Conservation (phyloP, 352 stramenopile species). For the Globisporangium recalcitrans region DNA sequence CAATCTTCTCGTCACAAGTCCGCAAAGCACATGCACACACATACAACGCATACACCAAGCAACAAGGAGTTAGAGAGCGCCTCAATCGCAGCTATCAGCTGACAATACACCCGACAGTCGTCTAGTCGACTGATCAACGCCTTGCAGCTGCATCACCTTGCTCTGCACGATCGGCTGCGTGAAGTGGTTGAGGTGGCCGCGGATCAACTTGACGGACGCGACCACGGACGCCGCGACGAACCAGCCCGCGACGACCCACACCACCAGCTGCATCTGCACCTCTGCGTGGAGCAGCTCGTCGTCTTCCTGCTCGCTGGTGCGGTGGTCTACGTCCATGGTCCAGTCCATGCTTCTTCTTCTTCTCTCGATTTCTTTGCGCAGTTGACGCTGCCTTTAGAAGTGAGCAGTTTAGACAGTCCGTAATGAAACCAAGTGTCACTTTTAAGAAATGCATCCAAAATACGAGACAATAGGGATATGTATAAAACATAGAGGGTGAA, state of each 20-base stretch:
- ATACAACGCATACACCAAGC: neutral
- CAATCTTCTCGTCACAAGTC: conserved; percentile 68
- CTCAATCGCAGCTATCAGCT: too few species aligned
- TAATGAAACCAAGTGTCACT: too few species aligned
- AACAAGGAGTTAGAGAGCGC: neutral
- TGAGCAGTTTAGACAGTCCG: too few species aligned
- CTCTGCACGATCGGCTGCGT: conserved; percentile 91
- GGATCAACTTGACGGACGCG: conserved; percentile 89
- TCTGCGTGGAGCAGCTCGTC: conserved; percentile 31
- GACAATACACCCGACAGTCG: too few species aligned
- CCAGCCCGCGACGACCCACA: conserved; percentile 85
- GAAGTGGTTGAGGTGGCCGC: conserved; percentile 88
- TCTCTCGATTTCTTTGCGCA: neutral
- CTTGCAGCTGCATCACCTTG: conserved; percentile 71
- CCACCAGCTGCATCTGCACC: conserved; percentile 53
- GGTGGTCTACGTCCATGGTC: conserved; percentile 2
- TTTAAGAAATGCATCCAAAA: too few species aligned
- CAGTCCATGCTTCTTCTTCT: conserved; percentile 7
- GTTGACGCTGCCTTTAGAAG: too few species aligned
- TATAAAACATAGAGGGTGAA: too few species aligned
- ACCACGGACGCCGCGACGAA: conserved; percentile 88
- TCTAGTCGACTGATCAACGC: neutral
- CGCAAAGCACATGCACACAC: conserved; percentile 20
- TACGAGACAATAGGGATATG: too few species aligned
- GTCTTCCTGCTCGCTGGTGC: conserved; percentile 7